Evolutionary conservation across 2,329 filamentous ascomycete genomes (phyloP).

Genomic region (Fusarium sp.): DNA sequence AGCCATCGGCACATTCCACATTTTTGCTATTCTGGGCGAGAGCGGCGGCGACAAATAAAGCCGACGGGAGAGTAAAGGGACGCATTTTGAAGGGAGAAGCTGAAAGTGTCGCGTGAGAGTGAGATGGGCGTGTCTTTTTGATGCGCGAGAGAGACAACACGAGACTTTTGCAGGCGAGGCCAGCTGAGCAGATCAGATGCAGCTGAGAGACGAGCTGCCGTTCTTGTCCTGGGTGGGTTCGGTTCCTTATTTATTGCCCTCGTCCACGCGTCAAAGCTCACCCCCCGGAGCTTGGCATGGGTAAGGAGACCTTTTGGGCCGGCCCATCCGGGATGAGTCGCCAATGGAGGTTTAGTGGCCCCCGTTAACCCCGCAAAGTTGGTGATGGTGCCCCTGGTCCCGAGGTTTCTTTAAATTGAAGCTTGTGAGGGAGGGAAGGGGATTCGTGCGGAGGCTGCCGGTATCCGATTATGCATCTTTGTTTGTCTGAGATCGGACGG

Average conservation of each 20-base stretch:
- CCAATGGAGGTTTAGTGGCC: slow-evolving; percentile 34
- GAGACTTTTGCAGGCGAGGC: neutral
- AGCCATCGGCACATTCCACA: slow-evolving; percentile 49
- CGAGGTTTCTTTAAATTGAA: slow-evolving; percentile 17
- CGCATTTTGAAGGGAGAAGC: slow-evolving; percentile 30
- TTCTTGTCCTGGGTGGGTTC: neutral
- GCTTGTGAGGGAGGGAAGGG: neutral
- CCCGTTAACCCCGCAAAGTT: slow-evolving; percentile 34
- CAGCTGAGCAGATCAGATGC: neutral
- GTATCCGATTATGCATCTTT: neutral
- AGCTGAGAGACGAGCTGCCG: slow-evolving; percentile 1
- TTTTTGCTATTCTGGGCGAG: slow-evolving; percentile 34
- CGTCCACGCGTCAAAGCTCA: neutral
- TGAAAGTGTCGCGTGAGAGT: neutral
- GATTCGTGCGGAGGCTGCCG: neutral
- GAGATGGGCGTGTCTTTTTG: neutral
- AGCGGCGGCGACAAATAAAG: slow-evolving; percentile 41
- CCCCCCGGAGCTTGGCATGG: slow-evolving; percentile 19
- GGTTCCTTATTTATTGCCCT: slow-evolving; percentile 17
- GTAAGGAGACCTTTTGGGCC: slow-evolving; percentile 10
- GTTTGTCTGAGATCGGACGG: neutral
- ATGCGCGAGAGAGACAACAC: neutral
- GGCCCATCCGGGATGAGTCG: slow-evolving; percentile 15
- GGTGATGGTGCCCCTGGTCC: neutral
- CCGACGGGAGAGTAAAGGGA: slow-evolving; percentile 31